Percentiles rank a stretch among this genome's conserved stretches.
phyloP scores from a whole-genome alignment of 2,329 filamentous ascomycete genomes.

The Mycocentrospora acerina region DNA sequence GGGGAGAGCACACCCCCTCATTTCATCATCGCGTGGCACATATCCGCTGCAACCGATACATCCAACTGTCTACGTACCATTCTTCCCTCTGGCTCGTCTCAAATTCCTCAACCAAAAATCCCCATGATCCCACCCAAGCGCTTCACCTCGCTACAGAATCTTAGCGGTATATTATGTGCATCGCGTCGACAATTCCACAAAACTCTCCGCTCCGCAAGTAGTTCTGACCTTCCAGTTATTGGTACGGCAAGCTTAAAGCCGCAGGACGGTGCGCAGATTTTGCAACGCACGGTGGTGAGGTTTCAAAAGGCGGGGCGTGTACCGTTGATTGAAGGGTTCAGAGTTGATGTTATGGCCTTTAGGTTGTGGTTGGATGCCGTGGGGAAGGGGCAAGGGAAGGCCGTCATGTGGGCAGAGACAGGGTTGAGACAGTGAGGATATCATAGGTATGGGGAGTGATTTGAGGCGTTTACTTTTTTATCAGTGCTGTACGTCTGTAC shows the following conservation, averaged over 20 bases:
- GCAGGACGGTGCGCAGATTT: conserved; percentile 5
- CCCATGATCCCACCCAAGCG: conserved; percentile 3
- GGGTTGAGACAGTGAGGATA: background rate
- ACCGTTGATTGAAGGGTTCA: conserved; percentile 24
- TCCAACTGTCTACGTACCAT: conserved; percentile 15
- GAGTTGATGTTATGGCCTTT: conserved; percentile 19
- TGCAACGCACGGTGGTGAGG: conserved; percentile 18
- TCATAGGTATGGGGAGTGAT: no score
- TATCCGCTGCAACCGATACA: conserved; percentile 6
- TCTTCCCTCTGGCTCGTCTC: conserved; percentile 1
- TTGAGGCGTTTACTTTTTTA: no score
- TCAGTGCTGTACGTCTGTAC: no score
- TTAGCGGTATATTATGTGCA: background rate
- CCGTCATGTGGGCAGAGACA: conserved; percentile 35
- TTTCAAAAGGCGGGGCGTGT: conserved; percentile 18
- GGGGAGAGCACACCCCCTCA: conserved; percentile 5
- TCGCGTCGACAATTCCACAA: conserved; percentile 3
- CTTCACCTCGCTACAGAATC: conserved; percentile 11
- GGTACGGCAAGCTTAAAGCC: background rate
- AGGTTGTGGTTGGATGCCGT: conserved; percentile 21
- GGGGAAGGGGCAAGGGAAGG: conserved; percentile 23
- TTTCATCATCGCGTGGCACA: conserved; percentile 15
- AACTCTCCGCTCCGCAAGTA: conserved; percentile 7
- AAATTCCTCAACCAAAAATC: background rate
- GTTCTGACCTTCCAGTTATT: conserved; percentile 2